phyloP scores from a whole-genome alignment of 2,329 filamentous ascomycete species.

The Pyrenochaeta sp. region DNA sequence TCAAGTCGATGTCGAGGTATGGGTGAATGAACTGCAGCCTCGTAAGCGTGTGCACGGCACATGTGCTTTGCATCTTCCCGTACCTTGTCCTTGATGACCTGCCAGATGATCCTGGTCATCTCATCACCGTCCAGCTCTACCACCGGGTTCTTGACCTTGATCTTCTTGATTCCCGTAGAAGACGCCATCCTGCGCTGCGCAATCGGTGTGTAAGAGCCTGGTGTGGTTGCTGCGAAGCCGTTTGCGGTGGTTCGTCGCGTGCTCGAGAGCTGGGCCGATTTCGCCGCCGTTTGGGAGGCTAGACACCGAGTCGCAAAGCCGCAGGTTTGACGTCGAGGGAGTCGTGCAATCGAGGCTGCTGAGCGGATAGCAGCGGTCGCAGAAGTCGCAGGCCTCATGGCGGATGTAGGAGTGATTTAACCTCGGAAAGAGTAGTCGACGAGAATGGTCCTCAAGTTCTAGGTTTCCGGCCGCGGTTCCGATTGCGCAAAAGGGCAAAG shows the following conservation, averaged over 20 bases:
- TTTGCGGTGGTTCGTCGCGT: constrained; percentile 23
- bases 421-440: constrained; percentile 33
- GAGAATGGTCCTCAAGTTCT: constrained; percentile 17
- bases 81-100: constrained; percentile 96
- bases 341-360: constrained; percentile 29
- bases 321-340: constrained; percentile 30
- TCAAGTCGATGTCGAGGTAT: constrained; percentile 96
- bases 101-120: constrained; percentile 99
- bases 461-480: constrained; percentile 39
- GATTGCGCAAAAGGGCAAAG: constrained; percentile 20
- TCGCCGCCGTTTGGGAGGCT: constrained; percentile 34
- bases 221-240: constrained; percentile 10
- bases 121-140: constrained; percentile 94
- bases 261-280: constrained; percentile 30
- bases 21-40: constrained; percentile 80
- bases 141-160: constrained; percentile 99
- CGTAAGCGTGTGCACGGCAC: constrained; percentile 12
- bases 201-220: constrained; percentile 15
- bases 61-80: constrained; percentile 10
- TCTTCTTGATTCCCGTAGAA: constrained; percentile 87
- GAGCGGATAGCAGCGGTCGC: constrained; percentile 37
- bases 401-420: constrained; percentile 23
- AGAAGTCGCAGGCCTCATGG: constrained; percentile 43
- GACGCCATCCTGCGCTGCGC: constrained; percentile 45
- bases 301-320: constrained; percentile 43